These are phyloP conservation scores for Candida stauntonica DNA, from an alignment of 805 yeast genomes.

Conservation along the genomic window DNA sequence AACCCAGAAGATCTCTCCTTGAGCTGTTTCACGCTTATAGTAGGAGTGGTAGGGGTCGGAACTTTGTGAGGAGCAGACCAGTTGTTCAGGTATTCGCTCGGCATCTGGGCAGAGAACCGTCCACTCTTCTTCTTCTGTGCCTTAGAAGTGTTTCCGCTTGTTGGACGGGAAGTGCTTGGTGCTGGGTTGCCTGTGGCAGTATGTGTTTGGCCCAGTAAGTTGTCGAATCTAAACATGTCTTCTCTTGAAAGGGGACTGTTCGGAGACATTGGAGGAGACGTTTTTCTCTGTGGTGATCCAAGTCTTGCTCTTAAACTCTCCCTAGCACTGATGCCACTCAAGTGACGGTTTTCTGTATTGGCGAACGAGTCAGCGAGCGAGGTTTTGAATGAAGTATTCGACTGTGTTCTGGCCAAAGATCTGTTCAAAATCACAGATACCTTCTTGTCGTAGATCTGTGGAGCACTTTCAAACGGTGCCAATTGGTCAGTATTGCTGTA, in stretches of 20 bases:
- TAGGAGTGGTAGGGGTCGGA: constrained; percentile 7
- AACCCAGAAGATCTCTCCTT: constrained; percentile 26
- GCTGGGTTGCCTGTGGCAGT: not conserved
- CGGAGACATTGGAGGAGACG: constrained; percentile 24
- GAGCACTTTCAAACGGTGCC: constrained; percentile 63
- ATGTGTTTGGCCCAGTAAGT: constrained; percentile 22
- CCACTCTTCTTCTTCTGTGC: constrained; percentile 15
- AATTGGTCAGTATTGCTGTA: constrained; percentile 43
- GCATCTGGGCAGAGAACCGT: constrained; percentile 18
- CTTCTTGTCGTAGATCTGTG: constrained; percentile 74
- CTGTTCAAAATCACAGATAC: constrained; percentile 71
- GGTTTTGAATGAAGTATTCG: constrained; percentile 73
- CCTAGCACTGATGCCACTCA: constrained; percentile 23
- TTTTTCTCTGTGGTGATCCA: constrained; percentile 9
- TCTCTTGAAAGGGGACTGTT: constrained; percentile 32
- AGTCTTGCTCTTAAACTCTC: constrained; percentile 11
- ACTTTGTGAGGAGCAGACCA: constrained; percentile 16
- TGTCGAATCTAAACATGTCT: constrained; percentile 43
- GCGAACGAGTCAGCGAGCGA: constrained; percentile 66
- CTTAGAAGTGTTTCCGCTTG: constrained; percentile 5
- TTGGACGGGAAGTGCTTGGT: not conserved
- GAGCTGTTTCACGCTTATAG: constrained; percentile 8
- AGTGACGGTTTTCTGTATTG: constrained; percentile 24
- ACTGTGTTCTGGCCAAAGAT: constrained; percentile 68
- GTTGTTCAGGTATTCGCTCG: constrained; percentile 18